Evolutionary conservation across 495 filamentous ascomycete genomes (phyloP).

Genomic region (Tuber melanosporum): DNA sequence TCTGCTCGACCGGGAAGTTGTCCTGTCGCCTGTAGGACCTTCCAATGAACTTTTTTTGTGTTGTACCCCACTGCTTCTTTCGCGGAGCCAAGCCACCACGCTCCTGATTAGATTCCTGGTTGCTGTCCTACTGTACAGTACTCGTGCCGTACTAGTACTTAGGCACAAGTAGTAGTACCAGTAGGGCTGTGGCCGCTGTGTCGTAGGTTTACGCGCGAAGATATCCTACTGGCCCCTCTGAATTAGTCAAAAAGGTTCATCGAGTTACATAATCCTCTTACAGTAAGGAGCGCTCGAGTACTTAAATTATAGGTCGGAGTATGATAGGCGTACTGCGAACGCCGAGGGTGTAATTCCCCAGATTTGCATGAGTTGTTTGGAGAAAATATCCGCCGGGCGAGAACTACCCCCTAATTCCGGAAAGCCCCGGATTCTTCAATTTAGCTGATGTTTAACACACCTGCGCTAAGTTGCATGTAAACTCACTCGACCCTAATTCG

Average conservation of each 20-base stretch:
- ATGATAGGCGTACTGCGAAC: not conserved
- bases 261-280: not conserved
- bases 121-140: not conserved
- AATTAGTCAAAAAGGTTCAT: not conserved
- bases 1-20: not conserved
- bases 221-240: not conserved
- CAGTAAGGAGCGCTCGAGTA: not conserved
- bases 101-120: not conserved
- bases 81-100: not conserved
- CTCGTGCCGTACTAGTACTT: too few species aligned
- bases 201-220: not conserved
- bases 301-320: not conserved
- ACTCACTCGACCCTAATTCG: not conserved
- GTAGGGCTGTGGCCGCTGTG: not conserved
- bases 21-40: not conserved
- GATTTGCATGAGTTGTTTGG: not conserved
- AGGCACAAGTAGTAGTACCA: not conserved
- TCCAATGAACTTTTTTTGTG: not conserved
- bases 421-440: not conserved
- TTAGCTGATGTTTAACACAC: not conserved
- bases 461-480: not conserved
- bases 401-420: not conserved
- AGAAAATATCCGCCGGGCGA: not conserved
- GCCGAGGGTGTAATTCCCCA: not conserved
- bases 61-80: not conserved